Conservation (phyloP, 2,329 filamentous ascomycete species). For the Chaetothyriales sp. region DNA sequence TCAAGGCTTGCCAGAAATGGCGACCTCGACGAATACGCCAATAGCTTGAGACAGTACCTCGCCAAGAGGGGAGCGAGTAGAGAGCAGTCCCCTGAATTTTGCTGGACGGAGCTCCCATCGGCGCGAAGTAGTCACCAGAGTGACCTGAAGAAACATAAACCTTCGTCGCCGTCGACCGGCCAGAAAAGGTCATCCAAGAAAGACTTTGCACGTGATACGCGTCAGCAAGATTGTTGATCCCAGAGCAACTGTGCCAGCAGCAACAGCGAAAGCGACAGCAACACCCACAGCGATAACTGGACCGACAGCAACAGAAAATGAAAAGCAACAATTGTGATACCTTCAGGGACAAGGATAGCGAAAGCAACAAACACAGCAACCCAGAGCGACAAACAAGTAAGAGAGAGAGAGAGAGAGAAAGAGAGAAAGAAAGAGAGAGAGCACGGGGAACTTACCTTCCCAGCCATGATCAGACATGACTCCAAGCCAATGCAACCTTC, state of each 20-base stretch:
- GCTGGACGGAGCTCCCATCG: not conserved
- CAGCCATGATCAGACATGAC: constrained; percentile 60
- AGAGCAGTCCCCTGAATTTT: not conserved
- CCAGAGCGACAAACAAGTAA: not conserved
- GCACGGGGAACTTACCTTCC: constrained; percentile 41
- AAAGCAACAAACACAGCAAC: constrained; percentile 2
- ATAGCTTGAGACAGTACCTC: constrained; percentile 15
- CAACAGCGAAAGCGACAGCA: constrained; percentile 4
- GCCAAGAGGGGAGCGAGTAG: constrained; percentile 2
- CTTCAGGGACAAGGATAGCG: constrained; percentile 1
- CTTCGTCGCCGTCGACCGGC: not conserved
- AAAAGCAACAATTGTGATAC: not conserved
- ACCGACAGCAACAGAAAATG: constrained; percentile 5
- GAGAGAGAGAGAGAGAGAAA: no score
- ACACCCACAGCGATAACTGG: constrained; percentile 5
- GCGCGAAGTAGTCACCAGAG: not conserved
- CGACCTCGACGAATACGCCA: constrained; percentile 15
- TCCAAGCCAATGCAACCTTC: constrained; percentile 52
- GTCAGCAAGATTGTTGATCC: constrained; percentile 1
- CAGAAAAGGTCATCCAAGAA: constrained; percentile 2
- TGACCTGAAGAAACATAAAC: not conserved
- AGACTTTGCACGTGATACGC: not conserved
- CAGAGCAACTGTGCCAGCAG: constrained; percentile 3
- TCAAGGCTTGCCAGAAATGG: constrained; percentile 7
- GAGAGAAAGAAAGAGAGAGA: no score